Evolutionary conservation across 768 basidiomycete genomes (phyloP), one percentile per base, ranked within the genome.

Genomic region (Porpolomopsis calyptriformis): DNA sequence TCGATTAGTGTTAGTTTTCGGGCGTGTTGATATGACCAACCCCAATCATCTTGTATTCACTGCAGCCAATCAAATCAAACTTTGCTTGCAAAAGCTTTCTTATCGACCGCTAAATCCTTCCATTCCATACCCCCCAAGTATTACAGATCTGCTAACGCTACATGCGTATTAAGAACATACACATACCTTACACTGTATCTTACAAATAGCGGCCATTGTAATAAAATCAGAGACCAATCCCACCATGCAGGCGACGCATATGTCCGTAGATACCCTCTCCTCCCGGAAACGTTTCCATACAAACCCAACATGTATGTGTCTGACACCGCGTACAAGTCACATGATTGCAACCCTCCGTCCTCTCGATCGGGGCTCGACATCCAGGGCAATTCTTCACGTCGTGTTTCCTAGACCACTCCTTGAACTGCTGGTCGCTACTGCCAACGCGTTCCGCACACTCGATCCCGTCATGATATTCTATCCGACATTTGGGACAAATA

Each of bases 291-390:
- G 80, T 85, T 60, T 71, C 61, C 58, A 84, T 54, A 58, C 86
- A 90, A 19, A 77, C 76, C 87, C 86, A 89, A 48, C 86, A 90
- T 1, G 80, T 80, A 57, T 90, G 86, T 0, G 82, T 78, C 53
- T 76, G 72, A 58, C 86, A 90, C 25, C 72, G 70, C 0, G 68
- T 69, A 60, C 86, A 90, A n/a, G 75, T 79, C 71, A 90, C 78
- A 59, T 90, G 86, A 62, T 90, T 83, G 61, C 86, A 90, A 0
- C 86, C 86, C 50, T 78, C 81, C 23, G 64, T 66, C 33, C 80
- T 77, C 61, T 89, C 83, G 52, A 90, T 87, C 4, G 73, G 69
- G 5, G 73, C 71, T 45, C 73, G 73, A 64, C 86, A 90, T 0
- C 72, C 72, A 1, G 86, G 86, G 58, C 86, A 90, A 25, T 69